A percentile compares a stretch with the other conserved stretches of the same genome.
Evolutionary conservation across 1,139 yeast genomes (phyloP).

Genomic region (Blastobotrys aristatus): DNA sequence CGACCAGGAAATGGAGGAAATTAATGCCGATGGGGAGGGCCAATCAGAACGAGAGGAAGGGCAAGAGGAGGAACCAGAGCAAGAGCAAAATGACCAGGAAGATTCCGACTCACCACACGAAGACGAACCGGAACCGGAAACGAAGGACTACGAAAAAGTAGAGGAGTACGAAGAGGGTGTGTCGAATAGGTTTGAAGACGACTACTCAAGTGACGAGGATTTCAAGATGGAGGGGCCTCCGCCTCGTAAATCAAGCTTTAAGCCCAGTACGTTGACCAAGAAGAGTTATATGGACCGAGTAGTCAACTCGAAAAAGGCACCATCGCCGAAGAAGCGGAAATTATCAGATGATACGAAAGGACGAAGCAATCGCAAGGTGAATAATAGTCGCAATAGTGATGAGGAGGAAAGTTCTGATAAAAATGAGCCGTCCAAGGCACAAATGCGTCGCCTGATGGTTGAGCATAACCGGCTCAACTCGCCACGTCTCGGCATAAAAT

Average conservation of each 20-base stretch:
- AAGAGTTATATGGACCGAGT: not conserved
- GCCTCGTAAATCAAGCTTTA: not conserved
- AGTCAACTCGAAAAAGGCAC: not conserved
- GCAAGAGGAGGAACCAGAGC: not conserved
- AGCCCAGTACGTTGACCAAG: not conserved
- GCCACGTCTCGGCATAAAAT: not conserved
- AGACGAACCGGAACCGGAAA: not conserved
- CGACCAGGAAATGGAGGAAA: not conserved
- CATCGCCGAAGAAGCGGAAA: not conserved
- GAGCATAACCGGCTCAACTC: not conserved
- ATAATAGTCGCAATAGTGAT: not conserved
- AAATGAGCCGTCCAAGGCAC: not conserved
- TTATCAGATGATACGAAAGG: not conserved
- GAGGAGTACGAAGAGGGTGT: not conserved
- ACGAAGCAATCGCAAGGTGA: not conserved
- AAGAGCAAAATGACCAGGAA: not conserved
- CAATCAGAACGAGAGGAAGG: not conserved
- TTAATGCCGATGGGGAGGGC: not conserved
- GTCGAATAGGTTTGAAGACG: not conserved
- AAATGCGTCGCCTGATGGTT: not conserved
- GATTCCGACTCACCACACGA: not conserved
- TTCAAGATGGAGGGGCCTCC: not conserved
- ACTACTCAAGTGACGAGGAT: not conserved
- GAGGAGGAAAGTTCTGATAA: not conserved
- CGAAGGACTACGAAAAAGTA: not conserved